A percentile compares a stretch with the other conserved stretches of the same genome.
phyloP scores from a whole-genome alignment of 2,329 filamentous ascomycete genomes.

The Verticillium tricorpus region DNA sequence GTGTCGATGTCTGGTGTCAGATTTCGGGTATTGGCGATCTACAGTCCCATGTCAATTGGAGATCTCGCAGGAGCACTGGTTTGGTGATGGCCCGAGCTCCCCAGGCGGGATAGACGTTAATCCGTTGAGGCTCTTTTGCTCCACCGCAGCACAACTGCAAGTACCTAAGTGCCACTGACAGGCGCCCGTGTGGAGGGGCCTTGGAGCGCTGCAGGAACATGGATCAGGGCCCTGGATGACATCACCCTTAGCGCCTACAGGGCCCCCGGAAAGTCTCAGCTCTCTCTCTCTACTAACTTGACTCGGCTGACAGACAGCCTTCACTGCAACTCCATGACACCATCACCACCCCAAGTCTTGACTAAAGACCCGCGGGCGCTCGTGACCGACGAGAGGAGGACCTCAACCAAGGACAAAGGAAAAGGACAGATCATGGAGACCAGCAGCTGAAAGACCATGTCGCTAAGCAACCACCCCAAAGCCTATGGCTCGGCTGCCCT shows the following conservation, averaged over 20 bases:
- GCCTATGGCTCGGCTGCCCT: slow-evolving; percentile 63
- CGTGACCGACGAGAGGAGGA: background rate
- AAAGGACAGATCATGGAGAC: background rate
- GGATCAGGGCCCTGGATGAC: background rate
- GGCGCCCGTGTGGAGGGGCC: background rate
- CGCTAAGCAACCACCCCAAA: slow-evolving; percentile 56
- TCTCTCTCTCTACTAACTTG: background rate
- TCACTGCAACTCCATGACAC: background rate
- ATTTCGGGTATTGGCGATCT: background rate
- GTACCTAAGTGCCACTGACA: background rate
- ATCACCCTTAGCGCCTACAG: background rate
- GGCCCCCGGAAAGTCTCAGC: background rate
- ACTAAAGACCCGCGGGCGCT: background rate
- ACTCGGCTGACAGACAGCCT: background rate
- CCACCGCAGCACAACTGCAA: background rate
- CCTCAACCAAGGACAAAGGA: background rate
- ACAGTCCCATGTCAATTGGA: slow-evolving; percentile 2
- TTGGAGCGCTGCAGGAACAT: background rate
- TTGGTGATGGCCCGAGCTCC: slow-evolving; percentile 19
- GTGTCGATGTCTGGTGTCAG: background rate
- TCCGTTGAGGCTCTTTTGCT: slow-evolving; percentile 2
- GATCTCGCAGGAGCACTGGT: slow-evolving; percentile 2
- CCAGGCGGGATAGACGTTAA: slow-evolving; percentile 12
- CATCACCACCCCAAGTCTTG: background rate
- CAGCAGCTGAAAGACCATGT: slow-evolving; percentile 36